Conservation (phyloP, 2,329 filamentous ascomycete genomes). For the Epichloe baconii region DNA sequence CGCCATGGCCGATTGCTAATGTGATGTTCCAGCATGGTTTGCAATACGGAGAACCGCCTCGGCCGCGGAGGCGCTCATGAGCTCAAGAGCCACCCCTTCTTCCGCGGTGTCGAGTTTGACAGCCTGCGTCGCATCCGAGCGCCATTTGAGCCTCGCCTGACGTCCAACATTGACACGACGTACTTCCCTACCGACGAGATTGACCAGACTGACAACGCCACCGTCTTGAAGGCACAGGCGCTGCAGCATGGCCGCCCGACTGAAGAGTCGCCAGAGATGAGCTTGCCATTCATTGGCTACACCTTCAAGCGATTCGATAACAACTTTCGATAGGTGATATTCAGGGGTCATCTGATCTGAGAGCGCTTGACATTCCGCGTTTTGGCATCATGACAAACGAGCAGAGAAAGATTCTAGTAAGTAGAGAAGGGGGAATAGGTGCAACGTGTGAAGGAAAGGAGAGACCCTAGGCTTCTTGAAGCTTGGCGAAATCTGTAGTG, state of each 20-base stretch:
- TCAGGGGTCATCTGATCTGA: background rate
- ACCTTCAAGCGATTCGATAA: slow-evolving; percentile 90
- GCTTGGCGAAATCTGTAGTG: background rate
- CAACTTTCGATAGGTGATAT: slow-evolving; percentile 41
- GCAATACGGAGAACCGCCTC: slow-evolving; percentile 83
- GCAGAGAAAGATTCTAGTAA: background rate
- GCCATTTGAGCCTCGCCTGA: slow-evolving; percentile 87
- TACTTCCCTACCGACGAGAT: slow-evolving; percentile 99
- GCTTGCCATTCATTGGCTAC: slow-evolving; percentile 57
- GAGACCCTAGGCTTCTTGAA: background rate
- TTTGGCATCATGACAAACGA: background rate
- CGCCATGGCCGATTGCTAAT: background rate
- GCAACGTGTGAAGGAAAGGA: background rate
- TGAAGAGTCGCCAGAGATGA: slow-evolving; percentile 86
- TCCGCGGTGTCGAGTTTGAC: slow-evolving; percentile 93
- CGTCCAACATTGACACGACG: slow-evolving; percentile 87
- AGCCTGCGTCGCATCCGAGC: slow-evolving; percentile 84
- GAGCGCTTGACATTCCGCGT: background rate
- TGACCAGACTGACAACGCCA: slow-evolving; percentile 88
- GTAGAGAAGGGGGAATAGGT: background rate
- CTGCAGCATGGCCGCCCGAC: slow-evolving; percentile 50
- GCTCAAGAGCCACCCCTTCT: slow-evolving; percentile 90
- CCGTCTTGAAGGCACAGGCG: slow-evolving; percentile 72
- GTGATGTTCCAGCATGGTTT: slow-evolving; percentile 60
- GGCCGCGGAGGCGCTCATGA: slow-evolving; percentile 78